Evolutionary conservation across 768 basidiomycete species (phyloP), one percentile per base, ranked within the genome.

Genomic region (Obba rivulosa): DNA sequence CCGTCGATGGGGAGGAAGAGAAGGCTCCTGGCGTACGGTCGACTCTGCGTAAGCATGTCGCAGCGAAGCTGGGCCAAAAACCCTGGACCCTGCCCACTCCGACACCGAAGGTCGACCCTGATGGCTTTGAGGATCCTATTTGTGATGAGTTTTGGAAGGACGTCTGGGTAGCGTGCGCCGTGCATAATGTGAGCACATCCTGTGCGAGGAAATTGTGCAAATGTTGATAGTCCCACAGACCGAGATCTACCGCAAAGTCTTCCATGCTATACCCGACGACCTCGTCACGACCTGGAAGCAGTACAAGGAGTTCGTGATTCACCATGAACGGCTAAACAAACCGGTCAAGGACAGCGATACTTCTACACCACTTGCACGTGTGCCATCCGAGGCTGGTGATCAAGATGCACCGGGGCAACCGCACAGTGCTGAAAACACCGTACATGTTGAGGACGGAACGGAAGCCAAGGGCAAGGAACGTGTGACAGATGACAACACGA

Each of bases 271-370:
- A 46, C 95, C 96, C 4, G 95, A 98, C 63, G 94, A 99, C 63
- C 73, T 83, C 20, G 80, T 97, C 51, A 85, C 85, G 1, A 95
- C 94, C 0, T 99, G 95, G 95, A 93, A 93, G 60, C 87, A 92
- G 60, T 97, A 85, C 68, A 94, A 85, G 62, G 89, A 94, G 53
- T 97, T 89, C 58, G 69, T 85, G 40, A 65, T 73, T 4, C 76
- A 86, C 59, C 85, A 92, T 40, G 90, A 92, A 52, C 79, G 87
- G 2, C 59, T 89, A 52, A 79, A 75, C 57, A 87, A 80, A 66
- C 77, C 75, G 25, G 89, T 68, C 40, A 74, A 71, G 50, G 71
- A 75, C 28, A 63, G 66, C 34, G 40, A 58, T 9, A 51, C 66
- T 34, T 59, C 73, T 2, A 74, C 78, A 40, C 72, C 77, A 13